Evolutionary conservation across 2,329 filamentous ascomycete species (phyloP).

Genomic region (Cladosporium sp.): DNA sequence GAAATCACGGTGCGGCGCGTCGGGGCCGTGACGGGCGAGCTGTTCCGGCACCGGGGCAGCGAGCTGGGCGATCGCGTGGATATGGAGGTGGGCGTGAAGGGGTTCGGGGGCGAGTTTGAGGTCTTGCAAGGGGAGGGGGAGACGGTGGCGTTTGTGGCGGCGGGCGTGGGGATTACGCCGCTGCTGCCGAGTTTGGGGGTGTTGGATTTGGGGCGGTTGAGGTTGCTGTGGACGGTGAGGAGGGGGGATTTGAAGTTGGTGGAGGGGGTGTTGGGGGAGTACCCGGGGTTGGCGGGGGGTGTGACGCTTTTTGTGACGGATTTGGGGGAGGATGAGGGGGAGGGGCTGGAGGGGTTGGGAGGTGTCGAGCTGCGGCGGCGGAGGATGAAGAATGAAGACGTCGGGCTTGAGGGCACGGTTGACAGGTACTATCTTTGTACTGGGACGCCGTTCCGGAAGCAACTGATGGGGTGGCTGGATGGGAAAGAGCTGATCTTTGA

Average conservation of each 20-base stretch:
- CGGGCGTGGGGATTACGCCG: constrained; percentile 78
- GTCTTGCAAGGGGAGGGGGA: constrained; percentile 28
- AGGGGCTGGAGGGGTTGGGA: constrained; percentile 33
- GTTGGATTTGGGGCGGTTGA: constrained; percentile 39
- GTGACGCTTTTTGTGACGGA: constrained; percentile 61
- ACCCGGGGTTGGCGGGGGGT: constrained; percentile 45
- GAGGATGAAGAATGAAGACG: constrained; percentile 44
- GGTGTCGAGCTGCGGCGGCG: constrained; percentile 36
- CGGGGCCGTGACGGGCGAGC: constrained; percentile 60
- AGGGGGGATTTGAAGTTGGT: constrained; percentile 58
- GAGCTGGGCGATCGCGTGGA: constrained; percentile 34
- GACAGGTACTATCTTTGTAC: constrained; percentile 57
- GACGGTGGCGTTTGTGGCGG: constrained; percentile 60
- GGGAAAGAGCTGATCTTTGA: constrained; percentile 45
- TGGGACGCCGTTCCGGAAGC: constrained; percentile 43
- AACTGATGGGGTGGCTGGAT: constrained; percentile 44
- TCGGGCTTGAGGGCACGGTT: constrained; percentile 31
- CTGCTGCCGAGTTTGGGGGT: constrained; percentile 50
- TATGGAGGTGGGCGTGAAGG: constrained; percentile 58
- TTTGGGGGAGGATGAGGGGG: constrained; percentile 19
- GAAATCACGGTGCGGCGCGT: constrained; percentile 67
- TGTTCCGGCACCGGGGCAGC: constrained; percentile 44
- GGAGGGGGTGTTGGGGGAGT: constrained; percentile 49
- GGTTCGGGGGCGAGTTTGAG: constrained; percentile 63
- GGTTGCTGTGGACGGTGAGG: constrained; percentile 63